Conservation (phyloP, 164 flowering plant genomes). For the Santalum album region DNA sequence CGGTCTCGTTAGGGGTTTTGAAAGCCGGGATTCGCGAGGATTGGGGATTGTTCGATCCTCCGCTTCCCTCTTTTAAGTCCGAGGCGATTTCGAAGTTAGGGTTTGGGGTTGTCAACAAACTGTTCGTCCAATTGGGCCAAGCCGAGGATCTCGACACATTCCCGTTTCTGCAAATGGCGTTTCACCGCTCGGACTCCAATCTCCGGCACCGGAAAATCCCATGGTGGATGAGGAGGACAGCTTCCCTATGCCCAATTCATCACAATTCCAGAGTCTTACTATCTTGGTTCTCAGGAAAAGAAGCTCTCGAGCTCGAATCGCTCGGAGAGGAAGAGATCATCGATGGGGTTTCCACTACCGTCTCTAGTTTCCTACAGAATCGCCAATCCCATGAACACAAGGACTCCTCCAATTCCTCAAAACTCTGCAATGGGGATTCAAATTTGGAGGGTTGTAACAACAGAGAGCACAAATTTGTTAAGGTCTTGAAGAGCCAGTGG, state of each 20-base stretch:
- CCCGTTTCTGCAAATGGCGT: conserved; percentile 67
- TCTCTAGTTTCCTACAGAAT: conserved; percentile 33
- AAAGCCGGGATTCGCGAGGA: conserved; percentile 48
- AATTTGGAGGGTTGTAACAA: conserved; percentile 5
- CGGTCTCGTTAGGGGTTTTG: conserved; percentile 86
- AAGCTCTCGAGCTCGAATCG: conserved; percentile 75
- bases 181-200: conserved; percentile 41
- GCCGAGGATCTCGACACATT: conserved; percentile 13
- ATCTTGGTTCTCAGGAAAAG: conserved; percentile 91
- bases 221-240: conserved; percentile 88
- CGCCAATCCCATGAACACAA: conserved; percentile 10
- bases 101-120: conserved; percentile 85
- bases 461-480: conserved; percentile 22
- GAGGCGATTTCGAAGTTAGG: conserved; percentile 78
- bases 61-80: conserved; percentile 58
- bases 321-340: conserved; percentile 64
- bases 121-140: conserved; percentile 46
- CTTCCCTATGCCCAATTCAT: conserved; percentile 62
- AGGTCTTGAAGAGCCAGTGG: conserved; percentile 73
- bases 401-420: not conserved
- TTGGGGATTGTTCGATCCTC: conserved; percentile 61
- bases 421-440: conserved; percentile 27
- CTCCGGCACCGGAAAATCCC: conserved; percentile 49
- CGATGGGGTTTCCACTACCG: conserved; percentile 50
- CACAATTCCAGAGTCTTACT: conserved; percentile 51